Base-by-base conservation (phyloP, 352 stramenopile genomes). In the Globisporangium splendens region DNA sequence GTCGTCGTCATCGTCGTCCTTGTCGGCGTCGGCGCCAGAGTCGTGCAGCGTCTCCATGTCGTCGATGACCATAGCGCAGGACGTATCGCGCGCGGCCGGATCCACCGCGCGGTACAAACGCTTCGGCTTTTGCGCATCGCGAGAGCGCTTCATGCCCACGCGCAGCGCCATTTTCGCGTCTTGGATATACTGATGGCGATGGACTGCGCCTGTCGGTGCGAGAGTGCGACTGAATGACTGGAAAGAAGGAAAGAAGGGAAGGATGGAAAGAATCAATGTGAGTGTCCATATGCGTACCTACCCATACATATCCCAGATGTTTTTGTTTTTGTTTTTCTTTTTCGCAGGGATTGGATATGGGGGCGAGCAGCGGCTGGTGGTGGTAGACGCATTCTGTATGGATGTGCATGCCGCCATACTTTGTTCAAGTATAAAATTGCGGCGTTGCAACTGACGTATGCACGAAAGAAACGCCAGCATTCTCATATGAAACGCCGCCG, bases 131-230 rank as follows among this genome's bases (percentile, higher is more conserved):
- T 21, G 41, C 15, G 50, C 11, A 8, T 55, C 51, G n/a, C 63
- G 63, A 49, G 59, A 49, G 10, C 63, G 59, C 59, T 70, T 70
- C 21, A 50, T 39, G 22, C 63, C 59, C 17, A 60, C 63, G 42
- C 52, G 63, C 17, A 63, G 31, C 4, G 44, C 39, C 33, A 64
- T 67, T 35, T 15, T 38, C 28, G 20, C 42, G 17, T 31, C 24
- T 31, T 31, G 24, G 24, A 31, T 31, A 31, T n/a, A n/a, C n/a
- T n/a, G n/a, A n/a, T n/a, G n/a, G n/a, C n/a, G n/a, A n/a, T n/a
- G n/a, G n/a, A n/a, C 24, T 31, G 24, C 24, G 24, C 5, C 24
- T 31, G 24, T 31, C 5, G 24, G 24, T 31, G 24, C 24, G 24
- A 31, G 24, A 31, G 24, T 5, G 24, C 24, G 24, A 31, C 39